A percentile compares a stretch with the other conserved stretches of the same genome.
Evolutionary conservation across 148 eudicot species (phyloP).

Genomic region (Persicaria tinctoria): DNA sequence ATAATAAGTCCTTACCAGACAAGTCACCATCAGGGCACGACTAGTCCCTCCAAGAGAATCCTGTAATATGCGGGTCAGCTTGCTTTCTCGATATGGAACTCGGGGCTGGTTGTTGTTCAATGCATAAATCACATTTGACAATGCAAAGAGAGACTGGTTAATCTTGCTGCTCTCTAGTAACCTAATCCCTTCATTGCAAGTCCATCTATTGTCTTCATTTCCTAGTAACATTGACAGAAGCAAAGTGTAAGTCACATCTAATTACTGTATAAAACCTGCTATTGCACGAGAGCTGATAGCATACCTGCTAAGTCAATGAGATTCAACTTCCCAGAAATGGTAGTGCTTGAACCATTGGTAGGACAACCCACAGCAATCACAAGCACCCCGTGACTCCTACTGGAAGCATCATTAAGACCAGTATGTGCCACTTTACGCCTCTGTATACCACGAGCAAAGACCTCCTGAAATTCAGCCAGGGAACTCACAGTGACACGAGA

Average conservation of each 20-base stretch:
- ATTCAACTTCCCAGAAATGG: slow-evolving; percentile 60
- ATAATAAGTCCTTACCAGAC: slow-evolving; percentile 46
- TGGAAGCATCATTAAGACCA: slow-evolving; percentile 79
- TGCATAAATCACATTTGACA: slow-evolving; percentile 89
- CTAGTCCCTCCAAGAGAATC: slow-evolving; percentile 95
- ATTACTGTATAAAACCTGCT: slow-evolving; percentile 4
- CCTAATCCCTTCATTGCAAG: slow-evolving; percentile 85
- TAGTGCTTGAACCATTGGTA: slow-evolving; percentile 22
- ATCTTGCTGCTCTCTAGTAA: slow-evolving; percentile 89
- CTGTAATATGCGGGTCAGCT: slow-evolving; percentile 88
- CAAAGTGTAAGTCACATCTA: neutral
- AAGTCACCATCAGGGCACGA: slow-evolving; percentile 85
- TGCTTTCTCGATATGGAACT: slow-evolving; percentile 89
- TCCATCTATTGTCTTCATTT: slow-evolving; percentile 84
- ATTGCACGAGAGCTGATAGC: neutral
- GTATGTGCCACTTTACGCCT: slow-evolving; percentile 88
- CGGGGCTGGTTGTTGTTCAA: slow-evolving; percentile 63
- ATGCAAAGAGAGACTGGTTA: slow-evolving; percentile 79
- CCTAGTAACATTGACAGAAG: slow-evolving; percentile 33
- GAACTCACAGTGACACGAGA: slow-evolving; percentile 53
- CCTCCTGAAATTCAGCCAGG: slow-evolving; percentile 48
- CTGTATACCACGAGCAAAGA: slow-evolving; percentile 53
- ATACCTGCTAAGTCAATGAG: slow-evolving; percentile 94
- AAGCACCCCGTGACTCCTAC: slow-evolving; percentile 89
- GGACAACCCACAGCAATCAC: slow-evolving; percentile 43